Percentiles rank a stretch among this genome's conserved stretches.
These are phyloP conservation scores for Elaeagnus macrophylla DNA, from an alignment of 306 rosid genomes.

Conservation along the genomic window DNA sequence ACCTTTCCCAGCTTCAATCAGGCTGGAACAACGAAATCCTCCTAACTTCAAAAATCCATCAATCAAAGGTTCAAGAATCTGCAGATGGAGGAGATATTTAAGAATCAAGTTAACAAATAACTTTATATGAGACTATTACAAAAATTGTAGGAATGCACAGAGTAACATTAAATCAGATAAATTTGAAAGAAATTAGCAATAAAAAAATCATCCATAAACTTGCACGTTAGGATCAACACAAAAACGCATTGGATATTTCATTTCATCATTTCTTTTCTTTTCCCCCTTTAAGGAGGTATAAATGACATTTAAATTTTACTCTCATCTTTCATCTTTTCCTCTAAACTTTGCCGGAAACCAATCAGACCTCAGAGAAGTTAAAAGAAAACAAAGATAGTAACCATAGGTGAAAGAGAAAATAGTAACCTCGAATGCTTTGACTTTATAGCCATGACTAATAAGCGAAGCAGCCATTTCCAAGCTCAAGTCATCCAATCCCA, in stretches of 20 bases:
- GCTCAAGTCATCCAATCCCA: slow-evolving; percentile 47
- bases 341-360: background rate
- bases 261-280: too few relatives aligned
- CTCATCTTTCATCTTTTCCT: background rate
- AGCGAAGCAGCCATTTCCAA: slow-evolving; percentile 44
- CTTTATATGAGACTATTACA: background rate
- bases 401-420: background rate
- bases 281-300: too few relatives aligned
- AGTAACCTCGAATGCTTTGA: slow-evolving; percentile 54
- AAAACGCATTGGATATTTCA: too few relatives aligned
- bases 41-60: slow-evolving; percentile 51
- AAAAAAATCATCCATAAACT: too few relatives aligned
- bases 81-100: slow-evolving; percentile 19
- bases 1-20: slow-evolving; percentile 69
- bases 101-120: slow-evolving; percentile 1
- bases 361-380: background rate
- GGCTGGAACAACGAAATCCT: slow-evolving; percentile 55
- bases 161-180: too few relatives aligned
- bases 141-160: too few relatives aligned
- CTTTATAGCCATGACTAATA: slow-evolving; percentile 36
- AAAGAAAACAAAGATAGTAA: background rate
- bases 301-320: too few relatives aligned
- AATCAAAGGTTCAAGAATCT: slow-evolving; percentile 44
- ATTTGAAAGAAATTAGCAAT: too few relatives aligned
- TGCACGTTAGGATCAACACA: too few relatives aligned